phyloP scores from a whole-genome alignment of 805 yeast species.

The Danielia oregonensis region DNA sequence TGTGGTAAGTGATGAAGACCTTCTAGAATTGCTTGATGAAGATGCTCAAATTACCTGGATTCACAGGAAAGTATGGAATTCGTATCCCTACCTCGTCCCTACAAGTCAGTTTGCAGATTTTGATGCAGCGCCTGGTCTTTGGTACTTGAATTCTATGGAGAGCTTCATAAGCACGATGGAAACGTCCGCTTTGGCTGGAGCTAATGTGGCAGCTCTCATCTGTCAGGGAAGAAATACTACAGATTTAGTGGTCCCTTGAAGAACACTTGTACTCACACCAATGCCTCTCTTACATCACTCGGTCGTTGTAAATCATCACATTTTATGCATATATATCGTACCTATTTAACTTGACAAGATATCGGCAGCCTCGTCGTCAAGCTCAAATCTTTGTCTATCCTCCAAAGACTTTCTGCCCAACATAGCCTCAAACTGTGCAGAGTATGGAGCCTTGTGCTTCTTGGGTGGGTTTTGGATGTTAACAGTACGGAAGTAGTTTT shows the following conservation, averaged over 20 bases:
- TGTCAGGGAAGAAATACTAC: slow-evolving; percentile 19
- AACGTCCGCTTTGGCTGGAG: slow-evolving; percentile 47
- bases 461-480: slow-evolving; percentile 47
- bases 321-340: background rate
- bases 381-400: slow-evolving; percentile 38
- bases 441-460: slow-evolving; percentile 59
- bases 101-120: slow-evolving; percentile 22
- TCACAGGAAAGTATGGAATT: slow-evolving; percentile 37
- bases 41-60: slow-evolving; percentile 6
- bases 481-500: slow-evolving; percentile 63
- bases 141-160: slow-evolving; percentile 46
- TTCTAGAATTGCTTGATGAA: background rate
- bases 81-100: slow-evolving; percentile 42
- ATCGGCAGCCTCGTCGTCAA: slow-evolving; percentile 29
- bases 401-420: slow-evolving; percentile 36
- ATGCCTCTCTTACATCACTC: too few relatives aligned
- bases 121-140: slow-evolving; percentile 28
- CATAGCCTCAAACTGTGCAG: slow-evolving; percentile 37
- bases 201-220: slow-evolving; percentile 45
- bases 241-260: background rate
- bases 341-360: slow-evolving; percentile 18
- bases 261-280: background rate
- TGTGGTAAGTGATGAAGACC: slow-evolving; percentile 9
- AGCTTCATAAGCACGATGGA: slow-evolving; percentile 50
- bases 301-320: background rate